Evolutionary conservation across 2,329 filamentous ascomycete genomes (phyloP), one percentile per base, ranked within the genome.

Genomic region (Alternaria consortialis): DNA sequence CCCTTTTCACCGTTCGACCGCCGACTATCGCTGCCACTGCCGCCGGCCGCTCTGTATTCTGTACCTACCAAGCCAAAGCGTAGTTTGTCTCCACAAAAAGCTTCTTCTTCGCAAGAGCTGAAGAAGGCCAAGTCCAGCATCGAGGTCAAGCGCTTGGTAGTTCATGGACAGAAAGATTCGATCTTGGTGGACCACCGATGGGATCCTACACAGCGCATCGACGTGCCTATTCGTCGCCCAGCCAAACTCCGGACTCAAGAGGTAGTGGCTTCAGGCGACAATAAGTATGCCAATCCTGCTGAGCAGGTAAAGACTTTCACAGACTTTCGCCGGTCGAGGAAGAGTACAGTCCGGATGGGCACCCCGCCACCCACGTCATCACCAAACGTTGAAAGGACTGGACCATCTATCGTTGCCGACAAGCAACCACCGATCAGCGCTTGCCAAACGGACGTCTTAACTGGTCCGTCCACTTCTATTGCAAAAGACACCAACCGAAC

Each of bases 111-210:
- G 17, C 31, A 23, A 29, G n/a, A 52, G 9, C 1, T 15, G 7
- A 23, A 47, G 7, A 43, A 40, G 12, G 13, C 32, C 32, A 37
- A 8, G 7, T 9, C 46, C 31, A 54, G 50, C n/a, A 20, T 67
- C 15, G 12, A 53, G 0, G 6, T 75, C 20, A 61, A 40, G 7
- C 66, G 67, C 12, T 59, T 74, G 4, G 53, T 72, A 2, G 63
- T 76, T 12, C 64, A 50, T 7, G 68, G 68, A 6, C 55, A 59
- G n/a, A 25, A 64, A 17, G 60, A 61, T 8, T 39, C 36, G 2
- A n/a, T 32, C 7, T 15, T 75, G 7, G 47, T 76, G 3, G 70
- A 75, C 39, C 67, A 68, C 43, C 40, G 29, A 6, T 74, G 70
- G 67, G 25, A 50, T 2, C 39, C 50, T 23, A 39, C 65, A 8